Conservation (phyloP, 1,284 basidiomycete species). For the Laetiporus sulphureus region DNA sequence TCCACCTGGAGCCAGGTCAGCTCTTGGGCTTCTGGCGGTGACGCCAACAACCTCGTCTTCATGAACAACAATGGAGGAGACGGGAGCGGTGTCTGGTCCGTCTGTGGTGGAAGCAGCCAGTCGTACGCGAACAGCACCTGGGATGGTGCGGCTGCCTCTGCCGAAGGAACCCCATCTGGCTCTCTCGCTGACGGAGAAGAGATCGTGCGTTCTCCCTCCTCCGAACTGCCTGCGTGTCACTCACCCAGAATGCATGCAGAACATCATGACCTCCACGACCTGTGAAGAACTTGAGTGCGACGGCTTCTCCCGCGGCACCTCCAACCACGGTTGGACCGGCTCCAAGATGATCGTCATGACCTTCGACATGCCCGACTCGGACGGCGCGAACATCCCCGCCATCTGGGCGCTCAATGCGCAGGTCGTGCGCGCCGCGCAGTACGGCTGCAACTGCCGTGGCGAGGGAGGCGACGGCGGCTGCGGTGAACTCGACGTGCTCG, state of each 20-base stretch:
- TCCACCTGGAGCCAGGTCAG: conserved; percentile 22
- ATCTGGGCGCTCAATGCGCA: conserved; percentile 27
- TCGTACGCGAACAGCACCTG: conserved; percentile 18
- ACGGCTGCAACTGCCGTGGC: conserved; percentile 30
- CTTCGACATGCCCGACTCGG: conserved; percentile 18
- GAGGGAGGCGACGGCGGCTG: conserved; percentile 19
- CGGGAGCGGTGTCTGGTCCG: conserved; percentile 21
- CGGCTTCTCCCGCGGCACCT: conserved; percentile 26
- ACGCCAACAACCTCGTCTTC: conserved; percentile 23
- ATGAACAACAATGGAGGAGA: conserved; percentile 27
- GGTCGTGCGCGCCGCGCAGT: conserved; percentile 26
- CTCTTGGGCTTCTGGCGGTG: conserved; percentile 15
- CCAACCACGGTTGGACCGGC: conserved; percentile 25
- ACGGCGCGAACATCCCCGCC: conserved; percentile 19
- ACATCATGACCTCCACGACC: conserved; percentile 6
- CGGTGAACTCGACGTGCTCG: conserved; percentile 27
- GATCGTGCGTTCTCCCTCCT: conserved; percentile 9
- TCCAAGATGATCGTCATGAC: conserved; percentile 24
- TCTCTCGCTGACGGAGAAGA: conserved; percentile 12
- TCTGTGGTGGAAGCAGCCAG: conserved; percentile 17
- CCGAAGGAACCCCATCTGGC: conserved; percentile 12
- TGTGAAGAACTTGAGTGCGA: conserved; percentile 13
- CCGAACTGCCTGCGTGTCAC: background rate
- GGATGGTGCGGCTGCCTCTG: conserved; percentile 11
- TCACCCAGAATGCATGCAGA: conserved; percentile 1